Evolutionary conservation across 192 early-diverging fungal genomes (phyloP), one percentile per base, ranked within the genome.

Genomic region (Diversispora eburnea): DNA sequence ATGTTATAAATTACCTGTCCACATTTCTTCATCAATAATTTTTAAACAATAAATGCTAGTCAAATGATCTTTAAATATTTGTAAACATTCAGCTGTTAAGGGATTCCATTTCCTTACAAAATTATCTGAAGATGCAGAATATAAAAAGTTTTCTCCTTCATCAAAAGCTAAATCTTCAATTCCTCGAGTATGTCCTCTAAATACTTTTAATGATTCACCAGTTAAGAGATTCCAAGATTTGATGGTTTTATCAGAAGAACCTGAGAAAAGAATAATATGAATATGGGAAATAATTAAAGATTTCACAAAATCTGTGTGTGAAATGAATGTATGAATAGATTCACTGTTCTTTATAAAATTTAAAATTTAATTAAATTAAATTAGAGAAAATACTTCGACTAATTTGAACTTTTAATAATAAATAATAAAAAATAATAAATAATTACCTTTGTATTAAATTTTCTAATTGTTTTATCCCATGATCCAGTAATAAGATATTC

Each of bases 301-400:
- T 73, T 99, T 99, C 57, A 99, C 87, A 81, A 99, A 98, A 79
- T 99, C 97, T 4, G 88, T 77, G 77, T 99, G 97, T 0, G 88
- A 91, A 19, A 70, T 74, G 59, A 91, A 87, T 4, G 90, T 93
- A 0, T 82, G 79, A 33, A 97, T 75, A 56, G 83, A 86, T 49
- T 86, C 81, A 33, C 25, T 33, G 25, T 58, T 85, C 81, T 10
- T 91, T 90, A 77, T 87, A 60, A 54, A 59, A 76, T 54, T 59
- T 10, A 20, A 77, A 61, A n/a, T n/a, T 54, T 55, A 20, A 45
- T 15, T 20, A 49, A 33, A 33, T 33, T 33, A 33, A 33, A 33
- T 33, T 33, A 33, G 25, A 33, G 25, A 33, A 33, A 33, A 33
- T 33, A 33, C 2, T 33, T 33, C 25, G 25, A 33, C 25, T 33